phyloP scores from a whole-genome alignment of 768 basidiomycete genomes.

The Fistulinella prunicolor region DNA sequence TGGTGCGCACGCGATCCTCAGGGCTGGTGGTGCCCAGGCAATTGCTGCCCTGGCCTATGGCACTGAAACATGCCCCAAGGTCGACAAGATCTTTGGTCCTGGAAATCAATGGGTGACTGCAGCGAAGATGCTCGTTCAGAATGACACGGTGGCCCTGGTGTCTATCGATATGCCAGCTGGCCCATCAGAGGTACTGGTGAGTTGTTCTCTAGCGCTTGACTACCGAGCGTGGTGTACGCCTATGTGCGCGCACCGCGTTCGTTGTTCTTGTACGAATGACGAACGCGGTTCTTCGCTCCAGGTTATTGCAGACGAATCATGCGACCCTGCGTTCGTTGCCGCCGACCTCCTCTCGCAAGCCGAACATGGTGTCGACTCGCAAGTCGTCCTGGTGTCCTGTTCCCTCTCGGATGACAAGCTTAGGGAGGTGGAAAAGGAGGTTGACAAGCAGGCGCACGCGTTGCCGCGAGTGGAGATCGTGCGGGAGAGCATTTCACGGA shows the following conservation, averaged over 20 bases:
- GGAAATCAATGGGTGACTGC: slow-evolving; percentile 99
- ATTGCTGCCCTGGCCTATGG: slow-evolving; percentile 96
- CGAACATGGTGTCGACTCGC: slow-evolving; percentile 97
- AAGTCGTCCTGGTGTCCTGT: slow-evolving; percentile 90
- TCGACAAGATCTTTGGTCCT: slow-evolving; percentile 99
- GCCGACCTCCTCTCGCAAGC: slow-evolving; percentile 97
- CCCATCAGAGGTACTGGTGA: slow-evolving; percentile 93
- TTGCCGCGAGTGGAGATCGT: slow-evolving; percentile 89
- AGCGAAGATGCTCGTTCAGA: slow-evolving; percentile 98
- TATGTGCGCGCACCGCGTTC: slow-evolving; percentile 53
- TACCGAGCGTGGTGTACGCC: slow-evolving; percentile 57
- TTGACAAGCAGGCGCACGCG: slow-evolving; percentile 83
- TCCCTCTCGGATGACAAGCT: slow-evolving; percentile 61
- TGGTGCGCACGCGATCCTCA: slow-evolving; percentile 86
- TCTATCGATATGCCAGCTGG: slow-evolving; percentile 99
- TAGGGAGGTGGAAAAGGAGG: slow-evolving; percentile 74
- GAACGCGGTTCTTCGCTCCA: slow-evolving; percentile 34
- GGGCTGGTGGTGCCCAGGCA: slow-evolving; percentile 96
- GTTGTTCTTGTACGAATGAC: slow-evolving; percentile 38
- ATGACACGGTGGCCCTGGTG: slow-evolving; percentile 94
- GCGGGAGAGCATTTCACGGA: slow-evolving; percentile 84
- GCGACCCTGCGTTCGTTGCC: slow-evolving; percentile 87
- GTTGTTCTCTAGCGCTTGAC: slow-evolving; percentile 6
- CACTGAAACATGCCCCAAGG: slow-evolving; percentile 92
- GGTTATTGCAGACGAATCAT: slow-evolving; percentile 92